phyloP scores from a whole-genome alignment of 495 filamentous ascomycete species.

The Xylaria castorea region DNA sequence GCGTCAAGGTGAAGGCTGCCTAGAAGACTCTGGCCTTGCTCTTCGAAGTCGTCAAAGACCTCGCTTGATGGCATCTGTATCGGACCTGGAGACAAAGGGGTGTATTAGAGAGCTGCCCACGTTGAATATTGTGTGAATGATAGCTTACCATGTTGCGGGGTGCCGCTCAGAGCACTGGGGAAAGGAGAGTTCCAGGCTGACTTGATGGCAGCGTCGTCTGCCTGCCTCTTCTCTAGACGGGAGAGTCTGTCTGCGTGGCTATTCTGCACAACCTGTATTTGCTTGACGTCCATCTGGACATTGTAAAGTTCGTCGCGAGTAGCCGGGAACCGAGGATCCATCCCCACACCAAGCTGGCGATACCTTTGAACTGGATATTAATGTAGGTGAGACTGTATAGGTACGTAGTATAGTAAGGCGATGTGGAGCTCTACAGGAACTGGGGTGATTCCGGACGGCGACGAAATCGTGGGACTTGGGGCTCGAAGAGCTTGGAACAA shows the following conservation, averaged over 20 bases:
- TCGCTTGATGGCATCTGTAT: slow-evolving; percentile 75
- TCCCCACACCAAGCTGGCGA: slow-evolving; percentile 46
- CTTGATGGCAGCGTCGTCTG: slow-evolving; percentile 79
- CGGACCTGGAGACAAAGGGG: slow-evolving; percentile 61
- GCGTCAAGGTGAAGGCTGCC: slow-evolving; percentile 80
- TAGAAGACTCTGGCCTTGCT: slow-evolving; percentile 72
- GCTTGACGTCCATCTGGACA: slow-evolving; percentile 85
- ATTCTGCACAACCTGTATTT: slow-evolving; percentile 76
- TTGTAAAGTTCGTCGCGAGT: slow-evolving; percentile 80
- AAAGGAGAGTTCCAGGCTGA: slow-evolving; percentile 91
- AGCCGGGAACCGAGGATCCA: slow-evolving; percentile 61
- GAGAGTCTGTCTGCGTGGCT: slow-evolving; percentile 82
- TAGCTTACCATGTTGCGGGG: slow-evolving; percentile 78
- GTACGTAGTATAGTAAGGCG: slow-evolving; percentile 7
- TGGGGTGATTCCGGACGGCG: background rate
- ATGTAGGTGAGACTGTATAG: slow-evolving; percentile 24
- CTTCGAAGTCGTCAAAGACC: slow-evolving; percentile 79
- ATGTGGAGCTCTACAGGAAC: background rate
- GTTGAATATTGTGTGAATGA: background rate
- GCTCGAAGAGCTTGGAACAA: slow-evolving; percentile 27
- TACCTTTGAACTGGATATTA: slow-evolving; percentile 25
- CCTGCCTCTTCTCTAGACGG: slow-evolving; percentile 80
- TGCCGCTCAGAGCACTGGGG: slow-evolving; percentile 75
- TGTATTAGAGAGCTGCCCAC: background rate
- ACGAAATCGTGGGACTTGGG: slow-evolving; percentile 17